These are phyloP conservation scores for Corymbia citriodora DNA, from an alignment of 441 rosid genomes.

Conservation along the genomic window DNA sequence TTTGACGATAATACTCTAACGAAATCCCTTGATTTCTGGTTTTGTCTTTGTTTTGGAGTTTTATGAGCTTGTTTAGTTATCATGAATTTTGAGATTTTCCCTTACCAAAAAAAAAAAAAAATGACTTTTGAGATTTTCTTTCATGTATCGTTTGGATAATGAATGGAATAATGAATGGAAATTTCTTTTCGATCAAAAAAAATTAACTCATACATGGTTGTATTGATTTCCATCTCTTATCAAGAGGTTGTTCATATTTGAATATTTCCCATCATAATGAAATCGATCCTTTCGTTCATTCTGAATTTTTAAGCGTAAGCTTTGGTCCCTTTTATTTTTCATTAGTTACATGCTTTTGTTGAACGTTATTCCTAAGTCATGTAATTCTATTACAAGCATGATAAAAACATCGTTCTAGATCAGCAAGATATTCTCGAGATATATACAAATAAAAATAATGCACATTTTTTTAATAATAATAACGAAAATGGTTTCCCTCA, in stretches of 20 bases:
- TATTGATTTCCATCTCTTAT: background rate
- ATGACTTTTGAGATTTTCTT: too few relatives aligned
- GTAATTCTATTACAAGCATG: background rate
- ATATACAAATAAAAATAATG: background rate
- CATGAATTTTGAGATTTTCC: too few relatives aligned
- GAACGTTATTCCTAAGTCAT: background rate
- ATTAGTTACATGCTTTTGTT: background rate
- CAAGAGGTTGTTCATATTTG: background rate
- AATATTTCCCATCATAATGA: background rate
- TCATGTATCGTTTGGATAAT: too few relatives aligned
- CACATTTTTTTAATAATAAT: background rate
- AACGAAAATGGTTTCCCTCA: too few relatives aligned
- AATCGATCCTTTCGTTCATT: background rate
- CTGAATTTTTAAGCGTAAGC: background rate
- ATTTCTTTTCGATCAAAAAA: too few relatives aligned
- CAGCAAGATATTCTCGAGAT: background rate
- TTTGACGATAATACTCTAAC: too few relatives aligned
- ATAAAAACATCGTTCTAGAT: background rate
- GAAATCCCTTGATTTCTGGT: too few relatives aligned
- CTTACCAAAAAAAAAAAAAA: too few relatives aligned
- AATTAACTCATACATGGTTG: too few relatives aligned
- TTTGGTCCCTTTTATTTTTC: background rate
- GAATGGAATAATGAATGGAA: too few relatives aligned
- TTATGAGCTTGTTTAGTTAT: too few relatives aligned
- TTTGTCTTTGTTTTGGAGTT: too few relatives aligned